Conservation (phyloP, 768 basidiomycete species). For the Boletus rufocinnamomeus region DNA sequence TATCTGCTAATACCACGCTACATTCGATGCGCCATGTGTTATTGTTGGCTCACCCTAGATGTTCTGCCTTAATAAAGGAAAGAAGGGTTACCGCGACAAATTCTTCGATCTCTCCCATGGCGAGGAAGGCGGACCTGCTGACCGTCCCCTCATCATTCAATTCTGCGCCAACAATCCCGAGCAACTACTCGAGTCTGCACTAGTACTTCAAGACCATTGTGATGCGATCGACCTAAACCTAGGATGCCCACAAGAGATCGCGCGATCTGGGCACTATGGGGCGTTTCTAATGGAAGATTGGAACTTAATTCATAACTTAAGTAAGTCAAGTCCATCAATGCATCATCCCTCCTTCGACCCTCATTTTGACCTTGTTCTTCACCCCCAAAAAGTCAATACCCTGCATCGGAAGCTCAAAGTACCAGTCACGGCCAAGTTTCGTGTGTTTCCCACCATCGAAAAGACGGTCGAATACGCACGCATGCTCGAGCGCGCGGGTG, state of each 20-base stretch:
- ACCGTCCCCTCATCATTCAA: slow-evolving; percentile 88
- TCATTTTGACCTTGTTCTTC: neutral
- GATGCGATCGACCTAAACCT: slow-evolving; percentile 96
- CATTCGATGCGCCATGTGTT: neutral
- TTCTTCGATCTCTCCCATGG: slow-evolving; percentile 68
- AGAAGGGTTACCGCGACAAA: slow-evolving; percentile 54
- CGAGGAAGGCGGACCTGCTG: slow-evolving; percentile 78
- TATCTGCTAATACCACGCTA: neutral
- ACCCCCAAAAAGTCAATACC: slow-evolving; percentile 63
- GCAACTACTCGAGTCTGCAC: slow-evolving; percentile 74
- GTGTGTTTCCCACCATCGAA: slow-evolving; percentile 82
- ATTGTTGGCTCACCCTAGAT: slow-evolving; percentile 49
- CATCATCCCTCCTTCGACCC: neutral
- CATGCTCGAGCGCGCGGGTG: slow-evolving; percentile 94
- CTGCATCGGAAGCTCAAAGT: slow-evolving; percentile 81
- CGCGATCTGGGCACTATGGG: slow-evolving; percentile 83
- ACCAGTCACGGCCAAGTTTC: slow-evolving; percentile 97
- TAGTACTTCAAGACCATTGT: slow-evolving; percentile 71
- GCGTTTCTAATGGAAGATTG: slow-evolving; percentile 94
- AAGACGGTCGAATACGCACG: slow-evolving; percentile 93
- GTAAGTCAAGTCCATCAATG: slow-evolving; percentile 42
- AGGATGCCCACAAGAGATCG: slow-evolving; percentile 96
- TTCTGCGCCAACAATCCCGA: slow-evolving; percentile 93
- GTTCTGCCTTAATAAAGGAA: slow-evolving; percentile 45
- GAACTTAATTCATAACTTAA: slow-evolving; percentile 81